Percentiles rank a stretch among this genome's conserved stretches.
phyloP scores from a whole-genome alignment of 2,329 filamentous ascomycete genomes.

The Lizonia empirigonia region DNA sequence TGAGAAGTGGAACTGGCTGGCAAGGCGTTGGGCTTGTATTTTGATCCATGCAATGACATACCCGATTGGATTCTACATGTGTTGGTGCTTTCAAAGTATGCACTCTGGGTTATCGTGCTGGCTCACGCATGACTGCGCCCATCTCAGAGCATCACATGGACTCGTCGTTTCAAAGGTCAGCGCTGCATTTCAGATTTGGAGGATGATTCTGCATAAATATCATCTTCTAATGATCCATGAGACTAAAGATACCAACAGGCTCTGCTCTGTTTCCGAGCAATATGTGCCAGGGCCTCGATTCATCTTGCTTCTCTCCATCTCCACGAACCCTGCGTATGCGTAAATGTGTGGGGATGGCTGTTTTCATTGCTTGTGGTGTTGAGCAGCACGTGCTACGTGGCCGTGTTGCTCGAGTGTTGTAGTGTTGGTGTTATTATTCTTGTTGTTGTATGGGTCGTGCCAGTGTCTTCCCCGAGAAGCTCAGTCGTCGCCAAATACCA shows the following conservation, averaged over 20 bases:
- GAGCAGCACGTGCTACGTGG: slow-evolving; percentile 7
- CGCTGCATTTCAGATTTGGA: too few relatives aligned
- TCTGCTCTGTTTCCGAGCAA: not conserved
- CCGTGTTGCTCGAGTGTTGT: not conserved
- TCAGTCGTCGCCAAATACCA: slow-evolving; percentile 33
- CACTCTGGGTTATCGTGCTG: too few relatives aligned
- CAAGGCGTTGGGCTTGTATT: slow-evolving; percentile 10
- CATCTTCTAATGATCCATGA: not conserved
- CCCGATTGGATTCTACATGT: slow-evolving; percentile 14
- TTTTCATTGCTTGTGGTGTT: too few relatives aligned
- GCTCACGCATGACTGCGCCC: too few relatives aligned
- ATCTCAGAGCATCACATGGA: too few relatives aligned
- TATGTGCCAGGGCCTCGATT: not conserved
- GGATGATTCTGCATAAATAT: too few relatives aligned
- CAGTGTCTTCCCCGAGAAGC: not conserved
- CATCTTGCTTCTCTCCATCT: not conserved
- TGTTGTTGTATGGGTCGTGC: not conserved
- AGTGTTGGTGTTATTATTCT: not conserved
- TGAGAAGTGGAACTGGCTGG: not conserved
- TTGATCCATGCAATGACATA: slow-evolving; percentile 12
- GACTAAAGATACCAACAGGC: not conserved
- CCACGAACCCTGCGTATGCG: too few relatives aligned
- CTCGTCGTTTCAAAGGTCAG: too few relatives aligned
- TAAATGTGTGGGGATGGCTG: not conserved
- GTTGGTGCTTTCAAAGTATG: too few relatives aligned